Percentiles rank a stretch among this genome's conserved stretches.
Conservation (phyloP, 805 yeast species). For the Starmerella lactis-condensi region DNA sequence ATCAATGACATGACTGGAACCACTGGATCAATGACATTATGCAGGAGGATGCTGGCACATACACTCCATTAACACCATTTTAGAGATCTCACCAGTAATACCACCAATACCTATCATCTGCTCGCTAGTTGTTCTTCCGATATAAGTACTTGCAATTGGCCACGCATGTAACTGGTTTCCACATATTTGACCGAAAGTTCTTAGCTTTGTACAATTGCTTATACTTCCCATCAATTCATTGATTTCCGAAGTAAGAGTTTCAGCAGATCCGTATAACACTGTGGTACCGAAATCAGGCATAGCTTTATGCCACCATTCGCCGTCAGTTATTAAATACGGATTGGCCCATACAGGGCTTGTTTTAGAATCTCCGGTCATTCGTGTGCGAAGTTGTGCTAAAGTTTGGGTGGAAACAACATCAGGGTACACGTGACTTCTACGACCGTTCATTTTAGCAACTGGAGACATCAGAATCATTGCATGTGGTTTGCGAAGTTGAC, state of each 20-base stretch:
- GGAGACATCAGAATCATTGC: constrained; percentile 24
- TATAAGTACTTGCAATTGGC: constrained; percentile 28
- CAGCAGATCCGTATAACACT: constrained; percentile 30
- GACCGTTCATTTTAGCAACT: constrained; percentile 13
- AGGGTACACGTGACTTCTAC: constrained; percentile 5
- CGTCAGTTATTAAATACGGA: constrained; percentile 16
- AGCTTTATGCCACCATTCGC: constrained; percentile 26
- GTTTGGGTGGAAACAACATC: constrained; percentile 7
- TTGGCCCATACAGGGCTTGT: constrained; percentile 5
- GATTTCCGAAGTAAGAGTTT: constrained; percentile 26
- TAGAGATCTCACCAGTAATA: constrained; percentile 26
- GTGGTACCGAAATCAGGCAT: constrained; percentile 28
- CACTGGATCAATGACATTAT: neutral
- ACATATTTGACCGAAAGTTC: constrained; percentile 23
- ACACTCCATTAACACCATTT: constrained; percentile 30
- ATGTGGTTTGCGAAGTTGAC: constrained; percentile 17
- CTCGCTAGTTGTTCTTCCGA: constrained; percentile 28
- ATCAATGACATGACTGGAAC: no score
- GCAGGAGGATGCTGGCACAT: neutral
- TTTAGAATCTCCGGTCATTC: constrained; percentile 3
- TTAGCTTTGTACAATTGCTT: constrained; percentile 16
- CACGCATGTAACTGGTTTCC: constrained; percentile 29
- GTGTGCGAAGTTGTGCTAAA: constrained; percentile 4
- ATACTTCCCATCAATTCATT: constrained; percentile 21
- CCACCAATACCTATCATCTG: constrained; percentile 28